Evolutionary conservation across 129 eudicot species (phyloP).

Genomic region (Lactuca saligna): DNA sequence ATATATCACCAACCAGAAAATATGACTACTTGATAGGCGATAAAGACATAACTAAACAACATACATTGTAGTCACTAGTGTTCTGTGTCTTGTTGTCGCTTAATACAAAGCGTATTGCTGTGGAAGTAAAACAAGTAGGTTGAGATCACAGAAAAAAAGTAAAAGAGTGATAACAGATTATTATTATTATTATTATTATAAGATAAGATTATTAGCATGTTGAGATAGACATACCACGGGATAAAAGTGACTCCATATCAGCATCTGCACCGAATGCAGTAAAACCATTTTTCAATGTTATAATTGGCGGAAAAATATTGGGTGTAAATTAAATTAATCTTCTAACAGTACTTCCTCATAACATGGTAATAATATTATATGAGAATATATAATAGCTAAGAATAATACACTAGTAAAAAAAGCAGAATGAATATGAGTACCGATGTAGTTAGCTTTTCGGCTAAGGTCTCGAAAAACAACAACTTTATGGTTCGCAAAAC

Average conservation of each 20-base stretch:
- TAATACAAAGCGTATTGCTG: constrained; percentile 73
- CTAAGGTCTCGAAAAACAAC: constrained; percentile 61
- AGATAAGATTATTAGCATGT: background rate
- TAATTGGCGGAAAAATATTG: background rate
- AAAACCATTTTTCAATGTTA: background rate
- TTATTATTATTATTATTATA: background rate
- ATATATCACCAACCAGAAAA: too few species aligned
- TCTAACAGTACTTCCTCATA: background rate
- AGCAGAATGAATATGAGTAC: constrained; percentile 21
- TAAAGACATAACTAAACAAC: constrained; percentile 22
- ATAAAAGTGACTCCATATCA: constrained; percentile 72
- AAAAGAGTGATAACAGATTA: background rate
- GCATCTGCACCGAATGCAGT: constrained; percentile 78
- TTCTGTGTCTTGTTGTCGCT: constrained; percentile 71
- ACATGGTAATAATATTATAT: background rate
- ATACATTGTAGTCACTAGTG: constrained; percentile 65
- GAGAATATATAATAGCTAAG: background rate
- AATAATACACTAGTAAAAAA: too few species aligned
- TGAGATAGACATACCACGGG: constrained; percentile 47
- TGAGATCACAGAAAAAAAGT: background rate
- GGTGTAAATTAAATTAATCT: background rate
- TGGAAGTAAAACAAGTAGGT: constrained; percentile 4
- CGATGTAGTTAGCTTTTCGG: constrained; percentile 77
- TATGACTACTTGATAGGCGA: background rate
- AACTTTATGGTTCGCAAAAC: constrained; percentile 67